These are phyloP conservation scores for Amaranthus cruentus DNA, from an alignment of 148 eudicot species.

Conservation along the genomic window DNA sequence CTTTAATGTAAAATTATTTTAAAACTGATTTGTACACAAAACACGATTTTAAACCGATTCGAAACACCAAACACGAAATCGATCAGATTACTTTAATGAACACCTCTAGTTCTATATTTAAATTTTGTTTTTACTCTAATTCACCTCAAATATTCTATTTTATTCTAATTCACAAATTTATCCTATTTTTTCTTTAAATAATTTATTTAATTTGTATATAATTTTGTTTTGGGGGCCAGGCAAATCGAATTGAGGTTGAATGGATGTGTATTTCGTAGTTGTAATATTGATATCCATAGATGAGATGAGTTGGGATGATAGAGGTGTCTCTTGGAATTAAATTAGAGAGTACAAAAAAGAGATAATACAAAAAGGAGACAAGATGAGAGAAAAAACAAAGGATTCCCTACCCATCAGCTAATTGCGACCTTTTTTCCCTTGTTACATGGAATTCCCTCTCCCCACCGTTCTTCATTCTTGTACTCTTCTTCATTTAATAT, in stretches of 20 bases:
- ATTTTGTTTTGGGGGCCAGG: neutral
- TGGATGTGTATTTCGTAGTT: neutral
- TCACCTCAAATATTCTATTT: no score
- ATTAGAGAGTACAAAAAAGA: constrained; percentile 16
- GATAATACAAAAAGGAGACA: constrained; percentile 18
- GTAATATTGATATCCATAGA: constrained; percentile 11
- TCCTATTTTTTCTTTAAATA: no score
- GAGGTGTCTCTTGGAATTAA: constrained; percentile 19
- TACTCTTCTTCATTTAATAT: neutral
- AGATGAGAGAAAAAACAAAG: constrained; percentile 27
- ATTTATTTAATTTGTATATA: no score
- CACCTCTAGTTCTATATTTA: no score
- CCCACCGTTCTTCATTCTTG: neutral
- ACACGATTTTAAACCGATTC: no score
- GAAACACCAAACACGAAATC: no score
- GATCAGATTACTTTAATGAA: no score
- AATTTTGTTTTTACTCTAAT: no score
- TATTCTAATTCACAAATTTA: no score
- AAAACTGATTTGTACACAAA: no score
- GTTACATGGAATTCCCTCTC: neutral
- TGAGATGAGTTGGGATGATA: constrained; percentile 28
- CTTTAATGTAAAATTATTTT: no score
- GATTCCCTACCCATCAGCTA: constrained; percentile 22
- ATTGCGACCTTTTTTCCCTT: constrained; percentile 17
- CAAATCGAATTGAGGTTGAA: neutral